Conservation (phyloP, 2,329 filamentous ascomycete species). For the Dactylellina sp. region DNA sequence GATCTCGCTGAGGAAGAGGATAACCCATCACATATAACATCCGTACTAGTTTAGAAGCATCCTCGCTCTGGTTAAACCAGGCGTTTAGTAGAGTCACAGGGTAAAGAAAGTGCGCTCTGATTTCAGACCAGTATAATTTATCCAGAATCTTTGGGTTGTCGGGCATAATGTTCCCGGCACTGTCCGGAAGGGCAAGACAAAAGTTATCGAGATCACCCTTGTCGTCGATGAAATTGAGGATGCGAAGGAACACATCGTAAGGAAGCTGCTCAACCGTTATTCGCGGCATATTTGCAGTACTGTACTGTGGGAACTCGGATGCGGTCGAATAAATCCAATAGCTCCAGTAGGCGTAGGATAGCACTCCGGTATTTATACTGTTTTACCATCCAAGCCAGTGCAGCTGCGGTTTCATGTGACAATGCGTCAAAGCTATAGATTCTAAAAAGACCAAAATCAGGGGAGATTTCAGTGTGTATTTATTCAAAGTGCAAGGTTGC, state of each 20-base stretch:
- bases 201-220: slow-evolving; percentile 42
- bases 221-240: slow-evolving; percentile 28
- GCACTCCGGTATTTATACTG: neutral
- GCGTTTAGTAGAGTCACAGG: slow-evolving; percentile 3
- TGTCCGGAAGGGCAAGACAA: slow-evolving; percentile 28
- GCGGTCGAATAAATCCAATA: no score
- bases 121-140: slow-evolving; percentile 25
- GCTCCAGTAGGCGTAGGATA: no score
- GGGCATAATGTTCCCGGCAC: neutral
- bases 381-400: neutral
- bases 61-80: slow-evolving; percentile 3
- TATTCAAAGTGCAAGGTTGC: no score
- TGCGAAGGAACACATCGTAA: slow-evolving; percentile 32
- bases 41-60: neutral
- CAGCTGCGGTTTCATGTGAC: no score
- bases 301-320: no score
- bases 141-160: slow-evolving; percentile 5
- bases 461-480: neutral
- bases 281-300: neutral
- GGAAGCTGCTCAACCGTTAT: slow-evolving; percentile 27
- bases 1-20: neutral
- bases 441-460: neutral
- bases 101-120: slow-evolving; percentile 17
- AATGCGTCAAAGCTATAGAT: neutral
- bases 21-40: neutral